Conservation (phyloP, 768 basidiomycete genomes). For the Russula virescens region DNA sequence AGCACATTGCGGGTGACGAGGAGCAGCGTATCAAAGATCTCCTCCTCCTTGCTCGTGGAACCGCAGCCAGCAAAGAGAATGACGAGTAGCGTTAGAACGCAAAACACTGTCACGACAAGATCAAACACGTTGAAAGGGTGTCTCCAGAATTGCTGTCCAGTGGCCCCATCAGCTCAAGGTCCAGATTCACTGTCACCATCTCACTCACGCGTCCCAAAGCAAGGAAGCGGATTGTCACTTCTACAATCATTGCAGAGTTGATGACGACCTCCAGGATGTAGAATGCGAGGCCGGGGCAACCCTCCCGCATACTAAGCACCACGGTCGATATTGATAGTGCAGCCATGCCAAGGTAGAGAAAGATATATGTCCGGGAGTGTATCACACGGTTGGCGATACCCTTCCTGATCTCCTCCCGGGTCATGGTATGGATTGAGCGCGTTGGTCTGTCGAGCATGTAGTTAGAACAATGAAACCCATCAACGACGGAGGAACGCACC, state of each 20-base stretch:
- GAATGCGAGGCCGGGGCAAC: constrained; percentile 83
- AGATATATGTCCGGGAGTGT: constrained; percentile 80
- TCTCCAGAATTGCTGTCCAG: constrained; percentile 86
- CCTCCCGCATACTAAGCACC: constrained; percentile 72
- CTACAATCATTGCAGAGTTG: constrained; percentile 87
- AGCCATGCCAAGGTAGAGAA: constrained; percentile 87
- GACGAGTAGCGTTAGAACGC: constrained; percentile 81
- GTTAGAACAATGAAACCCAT: constrained; percentile 11
- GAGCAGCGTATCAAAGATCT: constrained; percentile 86
- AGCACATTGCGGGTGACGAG: constrained; percentile 90
- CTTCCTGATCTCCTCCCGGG: constrained; percentile 73
- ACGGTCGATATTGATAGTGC: constrained; percentile 82
- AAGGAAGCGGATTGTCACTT: constrained; percentile 86
- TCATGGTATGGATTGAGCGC: constrained; percentile 80
- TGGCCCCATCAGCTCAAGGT: neutral
- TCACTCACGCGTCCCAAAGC: constrained; percentile 84
- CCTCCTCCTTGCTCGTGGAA: constrained; percentile 82
- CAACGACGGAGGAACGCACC: constrained; percentile 25
- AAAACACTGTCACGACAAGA: constrained; percentile 82
- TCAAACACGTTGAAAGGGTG: constrained; percentile 91
- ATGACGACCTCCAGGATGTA: constrained; percentile 87
- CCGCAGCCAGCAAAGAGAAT: constrained; percentile 86
- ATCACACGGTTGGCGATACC: constrained; percentile 89
- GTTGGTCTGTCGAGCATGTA: constrained; percentile 44
- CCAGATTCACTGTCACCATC: neutral